Evolutionary conservation across 371 early-diverging fungal genomes (phyloP).

Genomic region (Dichotomocladium elegans): DNA sequence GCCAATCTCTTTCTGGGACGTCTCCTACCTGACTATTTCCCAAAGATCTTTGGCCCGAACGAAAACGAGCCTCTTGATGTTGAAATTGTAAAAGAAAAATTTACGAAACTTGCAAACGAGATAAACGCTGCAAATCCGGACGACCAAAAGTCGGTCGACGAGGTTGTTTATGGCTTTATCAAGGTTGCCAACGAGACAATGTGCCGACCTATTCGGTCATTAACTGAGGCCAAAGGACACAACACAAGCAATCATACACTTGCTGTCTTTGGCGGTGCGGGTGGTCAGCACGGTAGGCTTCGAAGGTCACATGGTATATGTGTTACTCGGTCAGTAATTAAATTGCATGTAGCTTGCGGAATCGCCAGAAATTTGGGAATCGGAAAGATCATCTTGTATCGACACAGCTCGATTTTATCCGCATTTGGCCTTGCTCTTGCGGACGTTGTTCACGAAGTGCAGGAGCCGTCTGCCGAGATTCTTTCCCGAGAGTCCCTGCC

Average conservation of each 20-base stretch:
- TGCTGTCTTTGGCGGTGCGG: slow-evolving; percentile 96
- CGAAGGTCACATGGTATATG: not conserved
- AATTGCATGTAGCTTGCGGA: slow-evolving; percentile 89
- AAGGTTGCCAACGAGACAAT: slow-evolving; percentile 94
- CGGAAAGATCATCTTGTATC: slow-evolving; percentile 75
- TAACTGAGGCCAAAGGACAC: slow-evolving; percentile 94
- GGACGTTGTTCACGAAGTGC: slow-evolving; percentile 90
- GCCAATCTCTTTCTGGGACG: slow-evolving; percentile 91
- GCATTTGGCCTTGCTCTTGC: slow-evolving; percentile 92
- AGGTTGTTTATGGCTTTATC: slow-evolving; percentile 91
- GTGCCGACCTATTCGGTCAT: slow-evolving; percentile 90
- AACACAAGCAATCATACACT: slow-evolving; percentile 82
- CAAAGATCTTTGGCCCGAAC: slow-evolving; percentile 90
- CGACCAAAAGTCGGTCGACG: slow-evolving; percentile 60
- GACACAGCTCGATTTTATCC: slow-evolving; percentile 86
- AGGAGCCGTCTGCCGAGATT: slow-evolving; percentile 69
- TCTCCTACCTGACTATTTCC: slow-evolving; percentile 85
- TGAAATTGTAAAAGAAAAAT: slow-evolving; percentile 59
- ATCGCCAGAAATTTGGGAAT: slow-evolving; percentile 91
- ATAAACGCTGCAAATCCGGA: slow-evolving; percentile 56
- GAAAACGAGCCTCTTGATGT: slow-evolving; percentile 82
- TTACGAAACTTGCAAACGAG: slow-evolving; percentile 57
- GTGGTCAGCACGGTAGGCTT: slow-evolving; percentile 69
- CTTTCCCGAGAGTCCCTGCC: slow-evolving; percentile 27
- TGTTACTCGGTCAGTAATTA: not conserved